These are phyloP conservation scores for Yarrowia sp. DNA, from an alignment of 805 yeast genomes.

Conservation along the genomic window DNA sequence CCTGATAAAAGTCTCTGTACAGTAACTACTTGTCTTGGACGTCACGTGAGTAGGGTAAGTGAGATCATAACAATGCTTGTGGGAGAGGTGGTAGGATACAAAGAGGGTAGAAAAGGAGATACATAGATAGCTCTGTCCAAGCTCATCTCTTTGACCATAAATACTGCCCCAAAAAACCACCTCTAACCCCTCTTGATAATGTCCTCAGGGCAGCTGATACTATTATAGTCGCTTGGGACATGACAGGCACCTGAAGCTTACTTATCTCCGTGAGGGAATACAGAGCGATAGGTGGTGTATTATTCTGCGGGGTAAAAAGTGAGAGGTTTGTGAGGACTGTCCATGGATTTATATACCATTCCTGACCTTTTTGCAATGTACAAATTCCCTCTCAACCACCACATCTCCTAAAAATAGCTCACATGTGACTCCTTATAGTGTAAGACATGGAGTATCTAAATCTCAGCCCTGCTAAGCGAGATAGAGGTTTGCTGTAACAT, in stretches of 20 bases:
- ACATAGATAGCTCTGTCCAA: no score
- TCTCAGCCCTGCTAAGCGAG: conserved; percentile 8
- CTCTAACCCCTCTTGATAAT: background rate
- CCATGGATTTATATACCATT: no score
- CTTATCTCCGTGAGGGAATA: conserved; percentile 29
- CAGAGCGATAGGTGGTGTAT: no score
- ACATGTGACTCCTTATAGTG: background rate
- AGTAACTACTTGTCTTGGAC: background rate
- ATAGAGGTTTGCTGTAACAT: no score
- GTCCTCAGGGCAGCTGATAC: background rate
- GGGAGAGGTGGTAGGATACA: background rate
- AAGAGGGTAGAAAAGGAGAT: background rate
- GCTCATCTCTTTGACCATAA: background rate
- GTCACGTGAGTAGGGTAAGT: conserved; percentile 36
- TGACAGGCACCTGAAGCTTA: conserved; percentile 6
- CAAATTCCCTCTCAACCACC: no score
- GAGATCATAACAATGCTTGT: conserved; percentile 7
- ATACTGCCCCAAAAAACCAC: no score
- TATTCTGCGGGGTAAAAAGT: no score
- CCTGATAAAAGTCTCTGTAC: conserved; percentile 6
- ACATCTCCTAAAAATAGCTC: background rate
- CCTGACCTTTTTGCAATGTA: no score
- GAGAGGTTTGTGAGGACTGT: no score
- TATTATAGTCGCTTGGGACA: conserved; percentile 16
- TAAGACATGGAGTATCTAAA: conserved; percentile 17